A percentile compares a stretch with the other conserved stretches of the same genome.
These are phyloP conservation scores for Saccharomycopsis vini DNA, from an alignment of 805 yeast genomes.

Conservation along the genomic window DNA sequence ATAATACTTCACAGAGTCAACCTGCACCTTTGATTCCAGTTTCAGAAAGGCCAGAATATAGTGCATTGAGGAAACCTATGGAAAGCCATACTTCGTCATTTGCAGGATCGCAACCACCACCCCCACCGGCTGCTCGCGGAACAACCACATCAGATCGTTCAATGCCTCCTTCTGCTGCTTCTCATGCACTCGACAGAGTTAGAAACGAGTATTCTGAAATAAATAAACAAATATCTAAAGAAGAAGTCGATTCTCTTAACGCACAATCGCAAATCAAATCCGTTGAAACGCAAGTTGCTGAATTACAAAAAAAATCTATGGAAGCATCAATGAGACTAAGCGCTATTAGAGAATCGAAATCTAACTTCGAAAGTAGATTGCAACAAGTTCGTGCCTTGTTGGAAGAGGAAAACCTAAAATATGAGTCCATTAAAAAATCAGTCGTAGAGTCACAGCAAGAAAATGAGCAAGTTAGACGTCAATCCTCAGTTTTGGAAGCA, in stretches of 20 bases:
- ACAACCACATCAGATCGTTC: conserved; percentile 17
- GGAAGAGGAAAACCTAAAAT: conserved; percentile 70
- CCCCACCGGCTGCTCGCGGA: conserved; percentile 13
- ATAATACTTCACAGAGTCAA: conserved; percentile 1
- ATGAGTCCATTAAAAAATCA: conserved; percentile 58
- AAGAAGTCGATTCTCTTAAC: conserved; percentile 81
- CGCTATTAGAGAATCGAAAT: conserved; percentile 56
- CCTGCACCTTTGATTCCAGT: conserved; percentile 17
- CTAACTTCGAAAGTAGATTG: conserved; percentile 66
- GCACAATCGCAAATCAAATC: conserved; percentile 78
- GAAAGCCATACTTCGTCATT: conserved; percentile 30
- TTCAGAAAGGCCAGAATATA: conserved; percentile 34
- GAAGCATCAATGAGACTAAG: conserved; percentile 71
- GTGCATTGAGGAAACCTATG: conserved; percentile 44
- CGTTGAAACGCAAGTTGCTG: conserved; percentile 63
- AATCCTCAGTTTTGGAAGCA: conserved; percentile 70
- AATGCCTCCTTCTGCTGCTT: conserved; percentile 19
- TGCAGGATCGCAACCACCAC: conserved; percentile 17
- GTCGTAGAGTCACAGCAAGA: conserved; percentile 55
- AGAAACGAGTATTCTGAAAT: conserved; percentile 32
- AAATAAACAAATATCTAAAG: conserved; percentile 61
- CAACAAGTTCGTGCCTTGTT: conserved; percentile 57
- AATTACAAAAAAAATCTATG: conserved; percentile 57
- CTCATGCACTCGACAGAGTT: not conserved
- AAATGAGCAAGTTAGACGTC: conserved; percentile 59